Evolutionary conservation across 257 asterid genomes (phyloP), one percentile per base, ranked within the genome.

Genomic region (Craterostigma plantagineum): DNA sequence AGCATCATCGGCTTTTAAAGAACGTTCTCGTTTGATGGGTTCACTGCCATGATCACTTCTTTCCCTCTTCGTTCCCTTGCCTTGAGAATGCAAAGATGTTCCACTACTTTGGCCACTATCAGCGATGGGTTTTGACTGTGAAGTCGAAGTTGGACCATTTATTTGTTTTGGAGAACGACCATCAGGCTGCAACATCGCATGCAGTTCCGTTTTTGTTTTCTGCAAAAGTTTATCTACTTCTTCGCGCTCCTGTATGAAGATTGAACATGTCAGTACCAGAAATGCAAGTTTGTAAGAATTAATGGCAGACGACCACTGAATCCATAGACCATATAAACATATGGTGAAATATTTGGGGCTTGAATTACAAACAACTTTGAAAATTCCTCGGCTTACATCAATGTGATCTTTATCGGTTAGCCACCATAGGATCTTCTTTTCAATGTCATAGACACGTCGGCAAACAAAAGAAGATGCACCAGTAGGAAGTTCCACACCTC

Each of bases 61-160:
- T 59, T 82, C 98, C 66, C 98, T 72, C 68, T 79, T 87, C 70
- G 71, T 87, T 40, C 90, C 92, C 65, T 73, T 82, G 14, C 49
- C 51, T 46, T 78, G 95, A 49, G 87, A 56, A 55, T 75, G 77
- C 46, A 61, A 54, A 16, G 83, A 68, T 45, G 63, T 52, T 34
- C 70, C 72, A 58, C 69, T 68, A 57, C 56, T 76, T 55, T 70
- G 96, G 17, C 55, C 63, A 63, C 40, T 65, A 33, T 87, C 95
- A 9, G 79, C 61, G 35, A 59, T 73, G 30, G 78, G 45, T 55
- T 75, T 87, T 53, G 55, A 56, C 52, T 72, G 95, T 34, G 92
- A 66, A 35, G 77, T 45, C 15, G 82, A 65, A 42, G 67, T 63
- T 10, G 73, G 74, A 49, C 81, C 77, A 66, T 55, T 82, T 23